Evolutionary conservation across 2,329 filamentous ascomycete species (phyloP).

Genomic region (Karstenula rhodostoma): DNA sequence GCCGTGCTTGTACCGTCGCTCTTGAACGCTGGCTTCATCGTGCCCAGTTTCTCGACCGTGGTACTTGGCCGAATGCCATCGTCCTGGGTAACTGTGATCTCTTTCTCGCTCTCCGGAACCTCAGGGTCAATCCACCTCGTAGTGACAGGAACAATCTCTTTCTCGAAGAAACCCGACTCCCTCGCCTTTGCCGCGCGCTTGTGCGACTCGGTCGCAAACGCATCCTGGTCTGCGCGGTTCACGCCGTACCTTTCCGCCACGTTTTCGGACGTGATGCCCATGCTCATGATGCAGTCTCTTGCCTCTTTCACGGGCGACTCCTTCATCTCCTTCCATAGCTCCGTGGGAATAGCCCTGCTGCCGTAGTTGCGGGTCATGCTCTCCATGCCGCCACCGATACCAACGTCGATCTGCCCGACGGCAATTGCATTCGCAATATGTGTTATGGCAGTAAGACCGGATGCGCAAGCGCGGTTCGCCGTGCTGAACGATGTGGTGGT

Average conservation of each 20-base stretch:
- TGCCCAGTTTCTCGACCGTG: slow-evolving; percentile 73
- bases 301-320: slow-evolving; percentile 73
- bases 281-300: slow-evolving; percentile 89
- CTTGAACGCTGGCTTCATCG: slow-evolving; percentile 87
- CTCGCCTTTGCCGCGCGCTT: slow-evolving; percentile 75
- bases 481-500: slow-evolving; percentile 80
- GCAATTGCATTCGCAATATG: slow-evolving; percentile 77
- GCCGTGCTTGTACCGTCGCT: slow-evolving; percentile 79
- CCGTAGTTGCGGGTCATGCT: slow-evolving; percentile 96
- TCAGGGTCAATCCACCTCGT: slow-evolving; percentile 74
- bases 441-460: slow-evolving; percentile 79
- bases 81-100: slow-evolving; percentile 75
- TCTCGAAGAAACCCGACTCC: slow-evolving; percentile 72
- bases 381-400: slow-evolving; percentile 91
- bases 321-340: slow-evolving; percentile 78
- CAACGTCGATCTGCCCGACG: slow-evolving; percentile 74
- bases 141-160: slow-evolving; percentile 81
- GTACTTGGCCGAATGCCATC: slow-evolving; percentile 80
- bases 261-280: slow-evolving; percentile 91
- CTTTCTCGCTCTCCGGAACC: slow-evolving; percentile 57
- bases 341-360: slow-evolving; percentile 80
- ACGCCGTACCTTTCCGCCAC: slow-evolving; percentile 81
- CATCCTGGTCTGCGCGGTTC: slow-evolving; percentile 79
- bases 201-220: slow-evolving; percentile 79
- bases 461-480: slow-evolving; percentile 86